Conservation (phyloP, 257 asterid species). For the Nicotiana sylvestris region DNA sequence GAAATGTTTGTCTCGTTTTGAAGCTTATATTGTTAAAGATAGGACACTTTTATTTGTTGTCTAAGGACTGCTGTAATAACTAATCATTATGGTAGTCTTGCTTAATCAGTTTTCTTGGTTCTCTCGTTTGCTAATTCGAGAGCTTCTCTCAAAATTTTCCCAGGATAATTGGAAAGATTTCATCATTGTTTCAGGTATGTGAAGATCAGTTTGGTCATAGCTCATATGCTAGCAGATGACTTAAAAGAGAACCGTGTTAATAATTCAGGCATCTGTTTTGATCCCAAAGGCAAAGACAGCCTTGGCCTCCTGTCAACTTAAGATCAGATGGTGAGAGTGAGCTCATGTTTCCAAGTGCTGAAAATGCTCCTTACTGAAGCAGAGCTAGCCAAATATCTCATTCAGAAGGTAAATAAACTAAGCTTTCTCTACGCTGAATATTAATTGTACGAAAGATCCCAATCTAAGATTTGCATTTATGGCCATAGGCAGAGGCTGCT, state of each 20-base stretch:
- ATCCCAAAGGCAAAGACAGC: slow-evolving; percentile 22
- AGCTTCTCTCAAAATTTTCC: too few species aligned
- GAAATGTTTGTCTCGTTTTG: too few species aligned
- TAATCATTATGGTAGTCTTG: too few species aligned
- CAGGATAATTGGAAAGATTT: too few species aligned
- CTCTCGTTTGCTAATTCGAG: too few species aligned
- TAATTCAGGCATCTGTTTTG: slow-evolving; percentile 20
- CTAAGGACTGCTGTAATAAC: too few species aligned
- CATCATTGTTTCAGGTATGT: too few species aligned
- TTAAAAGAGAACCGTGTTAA: slow-evolving; percentile 23
- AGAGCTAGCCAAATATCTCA: slow-evolving; percentile 23
- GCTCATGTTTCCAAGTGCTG: slow-evolving; percentile 34
- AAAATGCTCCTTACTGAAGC: slow-evolving; percentile 28
- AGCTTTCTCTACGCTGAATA: background rate
- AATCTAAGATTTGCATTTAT: slow-evolving; percentile 17
- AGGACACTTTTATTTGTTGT: too few species aligned
- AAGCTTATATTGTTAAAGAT: too few species aligned
- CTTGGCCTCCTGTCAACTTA: slow-evolving; percentile 25
- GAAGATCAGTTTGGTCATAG: too few species aligned
- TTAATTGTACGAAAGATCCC: background rate
- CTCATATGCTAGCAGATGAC: background rate
- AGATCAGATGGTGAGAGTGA: slow-evolving; percentile 29
- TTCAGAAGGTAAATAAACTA: slow-evolving; percentile 11
- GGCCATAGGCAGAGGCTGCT: slow-evolving; percentile 14
- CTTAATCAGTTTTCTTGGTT: too few species aligned